Base-by-base conservation (phyloP, 345 rosid species). In the Eucalyptus victrix region DNA sequence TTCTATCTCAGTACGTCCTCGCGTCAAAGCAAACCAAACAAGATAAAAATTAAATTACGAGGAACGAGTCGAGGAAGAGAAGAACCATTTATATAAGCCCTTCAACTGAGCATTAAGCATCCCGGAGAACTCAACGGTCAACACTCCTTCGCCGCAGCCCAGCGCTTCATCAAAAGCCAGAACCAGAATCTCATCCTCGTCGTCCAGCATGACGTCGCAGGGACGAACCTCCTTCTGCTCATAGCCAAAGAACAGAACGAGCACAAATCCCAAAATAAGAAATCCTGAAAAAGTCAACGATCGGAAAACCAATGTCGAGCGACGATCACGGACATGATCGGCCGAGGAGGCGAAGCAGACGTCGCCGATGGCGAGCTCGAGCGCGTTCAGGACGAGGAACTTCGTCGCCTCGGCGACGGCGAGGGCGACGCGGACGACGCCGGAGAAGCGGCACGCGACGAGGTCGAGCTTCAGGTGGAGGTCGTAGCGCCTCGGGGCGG, bases 31-130 rank as follows among this genome's bases (percentile, higher is more conserved):
- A 45, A 13, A 62, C 18, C 12, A 87, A 5, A 30, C 37, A 45
- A 30, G 12, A 28, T 44, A 14, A 88, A 56, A 40, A 32, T 60
- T 69, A 40, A 86, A 24, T 60, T 30, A 80, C 14, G 15, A 81
- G 24, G 6, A 51, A 49, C 2, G 37, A 88, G 42, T 34, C 28
- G 42, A 89, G 67, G 16, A 34, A 89, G 87, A 80, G 21, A 60
- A 94, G 21, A 60, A 94, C 93, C 94, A 92, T 92, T 80, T 94
- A 40, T 94, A 93, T 28, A 94, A 88, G 44, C 94, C 94, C 89
- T 88, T 91, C 91, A 92, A 51, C 72, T 90, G 93, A 53, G 89
- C 93, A 90, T 93, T 93, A 60, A 92, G 93, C 47, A 87, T 67
- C 67, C 91, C 94, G 51, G 92, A 88, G 65, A 92, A 93, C 80